Conservation (phyloP, 1,284 basidiomycete species). For the Fomitopsis betulina region DNA sequence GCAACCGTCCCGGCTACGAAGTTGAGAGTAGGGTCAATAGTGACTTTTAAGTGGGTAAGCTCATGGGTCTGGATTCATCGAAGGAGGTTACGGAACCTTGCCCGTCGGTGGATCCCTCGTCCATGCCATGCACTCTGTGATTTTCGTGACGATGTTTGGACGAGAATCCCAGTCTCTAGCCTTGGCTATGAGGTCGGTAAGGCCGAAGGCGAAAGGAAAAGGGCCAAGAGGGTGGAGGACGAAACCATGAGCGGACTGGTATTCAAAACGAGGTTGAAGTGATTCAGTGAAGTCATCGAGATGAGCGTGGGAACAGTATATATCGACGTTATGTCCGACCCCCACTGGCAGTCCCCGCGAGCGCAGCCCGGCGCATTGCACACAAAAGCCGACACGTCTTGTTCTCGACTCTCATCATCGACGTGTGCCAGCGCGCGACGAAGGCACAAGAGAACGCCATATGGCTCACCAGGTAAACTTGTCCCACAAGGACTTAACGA, state of each 20-base stretch:
- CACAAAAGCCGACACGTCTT: background rate
- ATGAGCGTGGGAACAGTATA: slow-evolving; percentile 5
- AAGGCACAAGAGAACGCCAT: too few relatives aligned
- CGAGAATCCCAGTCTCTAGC: background rate
- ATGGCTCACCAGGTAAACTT: slow-evolving; percentile 81
- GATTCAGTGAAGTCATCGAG: background rate
- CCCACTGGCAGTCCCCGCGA: background rate
- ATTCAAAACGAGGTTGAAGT: background rate
- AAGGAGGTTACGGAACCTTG: background rate
- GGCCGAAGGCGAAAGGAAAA: background rate
- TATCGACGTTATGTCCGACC: background rate
- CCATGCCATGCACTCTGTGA: slow-evolving; percentile 1
- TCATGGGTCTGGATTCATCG: background rate
- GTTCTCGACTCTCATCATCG: background rate
- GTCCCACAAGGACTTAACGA: slow-evolving; percentile 63
- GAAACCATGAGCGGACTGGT: background rate
- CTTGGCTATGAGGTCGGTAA: background rate
- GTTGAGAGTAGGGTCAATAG: slow-evolving; percentile 50
- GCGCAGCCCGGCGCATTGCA: background rate
- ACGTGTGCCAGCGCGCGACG: too few relatives aligned
- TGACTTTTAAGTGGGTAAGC: slow-evolving; percentile 11
- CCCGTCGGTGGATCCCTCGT: background rate
- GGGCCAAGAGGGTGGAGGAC: background rate
- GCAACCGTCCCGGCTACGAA: slow-evolving; percentile 74
- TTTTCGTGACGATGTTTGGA: too few relatives aligned